Base-by-base conservation (phyloP, 1,284 basidiomycete genomes). In the Ganoderma sp. region DNA sequence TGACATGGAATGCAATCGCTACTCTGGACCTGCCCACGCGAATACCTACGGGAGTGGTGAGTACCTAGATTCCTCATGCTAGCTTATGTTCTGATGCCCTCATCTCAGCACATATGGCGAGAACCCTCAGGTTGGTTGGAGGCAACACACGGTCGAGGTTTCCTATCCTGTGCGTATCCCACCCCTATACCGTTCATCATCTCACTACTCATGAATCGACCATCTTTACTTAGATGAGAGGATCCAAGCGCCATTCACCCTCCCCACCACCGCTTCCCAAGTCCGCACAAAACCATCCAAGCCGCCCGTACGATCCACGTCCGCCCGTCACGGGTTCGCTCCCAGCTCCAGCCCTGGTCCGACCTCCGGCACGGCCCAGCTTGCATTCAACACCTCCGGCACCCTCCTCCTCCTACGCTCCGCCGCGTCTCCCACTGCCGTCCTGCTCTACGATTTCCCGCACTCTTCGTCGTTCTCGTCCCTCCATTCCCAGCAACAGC, bases 71-170 rank as follows among this genome's bases (percentile, higher is more conserved):
- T 28, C 32, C 28, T 58, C 25, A 45, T 58, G 7, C 39, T 41
- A 8, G 39, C 32, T 39, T 34, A 60, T 25, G 41, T 2, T 37
- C 32, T 28, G 10, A 50, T 14, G 7, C 52, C 41, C 45, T 58
- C 19, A 48, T 12, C 39, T 10, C 19, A 72, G 71, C 67, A 80
- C 17, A 82, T 93, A 10, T 96, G 94, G 94, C 85, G 89, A 66
- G 95, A 96, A 76, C 93, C 94, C 2, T 73, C 83, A 0, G 88
- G 88, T 69, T 96, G 95, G 95, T 80, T 94, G 42, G 90, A 91
- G 77, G 84, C 89, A 0, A 94, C 93, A 0, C 86, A 90, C 74
- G 91, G 90, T 17, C 87, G 90, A 67, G 93, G 93, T 5, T 95
- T 95, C 78, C 81, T 96, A 42, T 92, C 93, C 34, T 96, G 94